Evolutionary conservation across 2,329 filamentous ascomycete species (phyloP), one percentile per base, ranked within the genome.

Genomic region (Hypomyces perniciosus): DNA sequence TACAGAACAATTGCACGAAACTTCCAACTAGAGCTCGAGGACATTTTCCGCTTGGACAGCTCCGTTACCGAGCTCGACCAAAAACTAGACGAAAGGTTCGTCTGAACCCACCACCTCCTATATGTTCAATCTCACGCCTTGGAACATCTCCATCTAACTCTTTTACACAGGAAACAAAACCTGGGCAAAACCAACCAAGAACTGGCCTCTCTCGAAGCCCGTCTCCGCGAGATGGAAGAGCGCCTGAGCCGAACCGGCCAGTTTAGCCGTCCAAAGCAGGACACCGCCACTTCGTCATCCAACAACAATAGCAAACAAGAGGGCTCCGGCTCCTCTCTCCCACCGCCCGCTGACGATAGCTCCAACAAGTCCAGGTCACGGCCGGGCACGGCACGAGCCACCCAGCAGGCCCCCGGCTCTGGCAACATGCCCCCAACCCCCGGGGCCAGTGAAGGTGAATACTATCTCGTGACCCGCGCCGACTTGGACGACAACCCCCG

Each of bases 1-100:
- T 56, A 43, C 70, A 96, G 91, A 57, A 93, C 88, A 54, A 84
- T 96, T 70, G 91, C 90, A 48, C 86, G 83, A 61, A 89, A 86
- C 65, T 96, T 96, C 72, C 92, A 90, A 53, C 77, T 83, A 41
- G 88, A 92, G 67, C 77, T 96, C 54, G 87, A 92, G 75, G 86
- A 90, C 66, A 86, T 95, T 60, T 96, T 96, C 75, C 86, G 87
- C 63, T 84, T 96, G 64, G 88, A 93, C 60, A 86, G 84, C 68
- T 85, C 85, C 59, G 65, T 93, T 52, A 81, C 85, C 62, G 80
- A 86, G 55, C 78, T 95, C 34, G 82, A 87, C 62, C 78, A 85
- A 66, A 81, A 86, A 59, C 82, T 96, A 54, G 80, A 89, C 65
- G 80, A 89, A 69, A 92, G 91, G 91, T 96, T 75, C 64, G 84